Percentiles rank a stretch among this genome's conserved stretches.
These are phyloP conservation scores for Plasmodium berghei DNA, from an alignment of 169 alveolate genomes.

Conservation along the genomic window DNA sequence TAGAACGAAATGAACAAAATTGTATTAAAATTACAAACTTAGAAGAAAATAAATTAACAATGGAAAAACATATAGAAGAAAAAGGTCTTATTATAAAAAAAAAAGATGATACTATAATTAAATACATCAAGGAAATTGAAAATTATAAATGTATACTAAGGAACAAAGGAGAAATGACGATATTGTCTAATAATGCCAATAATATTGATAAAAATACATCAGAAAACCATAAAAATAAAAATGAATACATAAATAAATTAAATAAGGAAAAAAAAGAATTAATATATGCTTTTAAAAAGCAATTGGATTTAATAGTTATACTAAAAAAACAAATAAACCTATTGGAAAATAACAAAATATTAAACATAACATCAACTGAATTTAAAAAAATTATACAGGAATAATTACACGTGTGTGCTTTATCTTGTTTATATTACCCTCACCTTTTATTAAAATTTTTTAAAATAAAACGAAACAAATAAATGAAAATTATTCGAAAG, in stretches of 20 bases:
- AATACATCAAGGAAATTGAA: slow-evolving; percentile 49
- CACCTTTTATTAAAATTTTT: no score
- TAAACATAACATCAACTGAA: slow-evolving; percentile 44
- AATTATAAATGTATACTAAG: slow-evolving; percentile 56
- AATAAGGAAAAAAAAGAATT: slow-evolving; percentile 59
- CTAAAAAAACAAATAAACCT: slow-evolving; percentile 65
- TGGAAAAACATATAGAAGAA: slow-evolving; percentile 57
- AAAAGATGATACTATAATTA: slow-evolving; percentile 44
- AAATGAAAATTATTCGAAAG: neutral
- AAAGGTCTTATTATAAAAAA: slow-evolving; percentile 23
- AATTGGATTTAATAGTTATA: slow-evolving; percentile 49
- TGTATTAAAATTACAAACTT: neutral
- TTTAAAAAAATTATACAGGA: slow-evolving; percentile 47
- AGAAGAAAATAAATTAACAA: slow-evolving; percentile 28
- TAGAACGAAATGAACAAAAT: slow-evolving; percentile 33
- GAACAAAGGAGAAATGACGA: slow-evolving; percentile 52
- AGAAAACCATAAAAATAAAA: slow-evolving; percentile 22
- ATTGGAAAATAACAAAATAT: slow-evolving; percentile 52
- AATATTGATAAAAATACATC: slow-evolving; percentile 34
- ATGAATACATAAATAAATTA: slow-evolving; percentile 39
- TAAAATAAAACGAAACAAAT: neutral
- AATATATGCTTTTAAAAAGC: slow-evolving; percentile 64
- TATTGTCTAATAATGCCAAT: slow-evolving; percentile 13
- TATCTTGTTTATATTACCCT: no score
- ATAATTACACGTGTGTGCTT: slow-evolving; percentile 3